phyloP scores from a whole-genome alignment of 768 basidiomycete genomes.

The Cyathus striatus region DNA sequence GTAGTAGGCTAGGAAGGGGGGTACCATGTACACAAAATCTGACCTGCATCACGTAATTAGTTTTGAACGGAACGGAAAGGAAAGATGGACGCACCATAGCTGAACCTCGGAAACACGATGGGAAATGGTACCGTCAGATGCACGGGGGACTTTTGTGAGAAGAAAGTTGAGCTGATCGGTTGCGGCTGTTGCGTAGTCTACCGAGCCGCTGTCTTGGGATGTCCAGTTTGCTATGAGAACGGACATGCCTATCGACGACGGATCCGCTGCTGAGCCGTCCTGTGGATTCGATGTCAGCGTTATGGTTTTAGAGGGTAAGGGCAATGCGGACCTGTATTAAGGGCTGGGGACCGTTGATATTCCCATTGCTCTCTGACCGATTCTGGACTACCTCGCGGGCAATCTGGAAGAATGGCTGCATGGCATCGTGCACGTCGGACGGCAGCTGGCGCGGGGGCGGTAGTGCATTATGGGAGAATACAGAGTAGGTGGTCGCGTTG shows the following conservation, averaged over 20 bases:
- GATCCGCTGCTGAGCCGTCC: constrained; percentile 68
- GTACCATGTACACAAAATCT: constrained; percentile 82
- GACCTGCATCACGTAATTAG: constrained; percentile 38
- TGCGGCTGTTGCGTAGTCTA: constrained; percentile 62
- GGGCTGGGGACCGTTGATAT: constrained; percentile 47
- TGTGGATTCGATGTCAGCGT: too few relatives aligned
- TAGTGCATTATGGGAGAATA: constrained; percentile 27
- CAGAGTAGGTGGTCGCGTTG: constrained; percentile 39
- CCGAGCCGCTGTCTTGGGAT: constrained; percentile 23
- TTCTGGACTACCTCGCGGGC: constrained; percentile 42
- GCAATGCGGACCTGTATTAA: too few relatives aligned
- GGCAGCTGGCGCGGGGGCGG: constrained; percentile 33
- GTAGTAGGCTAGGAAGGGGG: constrained; percentile 84
- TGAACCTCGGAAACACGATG: constrained; percentile 68
- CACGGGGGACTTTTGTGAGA: constrained; percentile 50
- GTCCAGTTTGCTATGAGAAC: constrained; percentile 58
- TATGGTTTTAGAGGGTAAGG: too few relatives aligned
- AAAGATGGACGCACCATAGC: constrained; percentile 51
- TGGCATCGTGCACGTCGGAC: constrained; percentile 21
- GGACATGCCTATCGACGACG: constrained; percentile 70
- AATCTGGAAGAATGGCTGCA: constrained; percentile 56
- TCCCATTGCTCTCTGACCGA: constrained; percentile 36
- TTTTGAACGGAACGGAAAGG: background rate
- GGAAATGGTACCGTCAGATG: constrained; percentile 75
- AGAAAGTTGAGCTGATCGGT: constrained; percentile 62